Evolutionary conservation across 441 rosid species (phyloP).

Genomic region (Lepidium campestre): DNA sequence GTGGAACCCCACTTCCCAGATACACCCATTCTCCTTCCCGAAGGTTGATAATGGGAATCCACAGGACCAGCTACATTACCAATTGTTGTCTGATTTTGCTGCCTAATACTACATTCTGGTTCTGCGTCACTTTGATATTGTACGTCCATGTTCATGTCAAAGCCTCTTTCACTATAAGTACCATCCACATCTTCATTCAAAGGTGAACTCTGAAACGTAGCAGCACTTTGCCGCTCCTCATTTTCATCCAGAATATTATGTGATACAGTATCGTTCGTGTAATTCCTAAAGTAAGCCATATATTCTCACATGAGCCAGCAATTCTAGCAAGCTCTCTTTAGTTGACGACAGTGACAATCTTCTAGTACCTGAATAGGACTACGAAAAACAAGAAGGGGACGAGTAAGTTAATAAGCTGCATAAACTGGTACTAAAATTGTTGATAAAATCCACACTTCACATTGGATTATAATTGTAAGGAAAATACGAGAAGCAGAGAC

Average conservation of each 20-base stretch:
- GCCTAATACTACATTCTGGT: conserved; percentile 48
- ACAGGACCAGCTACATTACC: conserved; percentile 31
- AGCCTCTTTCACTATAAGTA: conserved; percentile 53
- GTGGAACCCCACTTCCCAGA: conserved; percentile 92
- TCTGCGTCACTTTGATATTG: conserved; percentile 68
- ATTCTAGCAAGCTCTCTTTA: neutral
- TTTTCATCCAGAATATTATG: conserved; percentile 60
- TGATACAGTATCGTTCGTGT: conserved; percentile 52
- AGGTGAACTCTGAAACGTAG: conserved; percentile 39
- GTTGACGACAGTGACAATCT: neutral
- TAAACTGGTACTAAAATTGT: neutral
- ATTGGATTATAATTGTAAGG: neutral
- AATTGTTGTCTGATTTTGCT: conserved; percentile 34
- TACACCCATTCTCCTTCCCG: conserved; percentile 62
- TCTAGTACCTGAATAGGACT: conserved; percentile 11
- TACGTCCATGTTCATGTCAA: conserved; percentile 73
- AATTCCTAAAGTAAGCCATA: conserved; percentile 95
- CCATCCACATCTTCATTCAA: conserved; percentile 44
- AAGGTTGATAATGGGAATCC: conserved; percentile 46
- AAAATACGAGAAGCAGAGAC: neutral
- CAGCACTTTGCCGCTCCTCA: conserved; percentile 37
- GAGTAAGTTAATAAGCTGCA: conserved; percentile 2
- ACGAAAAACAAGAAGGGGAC: neutral
- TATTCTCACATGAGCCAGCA: conserved; percentile 44
- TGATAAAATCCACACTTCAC: neutral